Conservation (phyloP, 768 basidiomycete genomes). For the Mycena kentingensis region DNA sequence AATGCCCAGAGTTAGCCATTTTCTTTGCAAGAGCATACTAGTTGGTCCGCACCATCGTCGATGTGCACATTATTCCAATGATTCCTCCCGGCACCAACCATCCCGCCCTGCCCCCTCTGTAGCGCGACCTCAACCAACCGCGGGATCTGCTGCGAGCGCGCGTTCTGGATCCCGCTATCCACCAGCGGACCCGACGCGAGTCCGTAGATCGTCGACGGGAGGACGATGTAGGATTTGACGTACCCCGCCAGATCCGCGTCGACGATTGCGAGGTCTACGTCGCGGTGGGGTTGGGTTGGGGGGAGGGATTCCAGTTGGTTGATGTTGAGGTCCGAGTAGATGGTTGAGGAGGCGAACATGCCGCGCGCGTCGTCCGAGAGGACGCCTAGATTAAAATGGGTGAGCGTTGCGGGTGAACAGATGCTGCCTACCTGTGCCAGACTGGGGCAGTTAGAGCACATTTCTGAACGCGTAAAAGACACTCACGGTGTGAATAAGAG, state of each 20-base stretch:
- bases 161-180: constrained; percentile 51
- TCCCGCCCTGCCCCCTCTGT: constrained; percentile 47
- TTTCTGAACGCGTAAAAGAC: background rate
- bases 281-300: constrained; percentile 34
- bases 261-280: constrained; percentile 34
- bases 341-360: constrained; percentile 20
- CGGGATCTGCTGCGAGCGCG: constrained; percentile 54
- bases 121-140: constrained; percentile 41
- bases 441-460: constrained; percentile 16
- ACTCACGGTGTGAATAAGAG: constrained; percentile 48
- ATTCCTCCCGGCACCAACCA: constrained; percentile 55
- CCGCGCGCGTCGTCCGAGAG: constrained; percentile 36
- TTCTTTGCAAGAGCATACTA: background rate
- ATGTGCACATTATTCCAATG: constrained; percentile 59
- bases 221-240: constrained; percentile 52
- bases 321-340: constrained; percentile 40
- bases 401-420: background rate
- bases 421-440: constrained; percentile 23
- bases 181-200: constrained; percentile 47
- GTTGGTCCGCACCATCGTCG: constrained; percentile 41
- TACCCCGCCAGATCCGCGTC: constrained; percentile 33
- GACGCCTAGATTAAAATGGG: constrained; percentile 23
- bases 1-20: constrained; percentile 1
- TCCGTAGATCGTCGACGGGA: constrained; percentile 58
- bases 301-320: constrained; percentile 33